Conservation (phyloP, 257 asterid species). For the Lantana camara region DNA sequence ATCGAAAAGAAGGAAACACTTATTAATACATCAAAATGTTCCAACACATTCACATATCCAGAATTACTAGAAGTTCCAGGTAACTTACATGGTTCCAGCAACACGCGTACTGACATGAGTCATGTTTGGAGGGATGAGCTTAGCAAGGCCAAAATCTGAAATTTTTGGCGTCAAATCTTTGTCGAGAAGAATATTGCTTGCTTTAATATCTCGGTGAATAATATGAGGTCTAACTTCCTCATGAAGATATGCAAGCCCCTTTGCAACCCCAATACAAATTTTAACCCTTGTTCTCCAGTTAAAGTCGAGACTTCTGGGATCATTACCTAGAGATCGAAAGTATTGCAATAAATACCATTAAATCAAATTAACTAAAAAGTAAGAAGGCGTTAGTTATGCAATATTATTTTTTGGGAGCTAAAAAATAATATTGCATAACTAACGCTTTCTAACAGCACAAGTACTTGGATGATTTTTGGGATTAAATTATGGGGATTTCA, state of each 20-base stretch:
- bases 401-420: too few species aligned
- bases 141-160: conserved; percentile 97
- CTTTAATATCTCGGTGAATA: conserved; percentile 94
- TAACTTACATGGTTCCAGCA: conserved; percentile 92
- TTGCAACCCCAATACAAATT: conserved; percentile 79
- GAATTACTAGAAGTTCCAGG: conserved; percentile 3
- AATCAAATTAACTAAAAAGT: too few species aligned
- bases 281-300: conserved; percentile 70
- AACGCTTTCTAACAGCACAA: not conserved
- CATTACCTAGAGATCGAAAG: conserved; percentile 51
- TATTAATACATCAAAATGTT: too few species aligned
- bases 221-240: conserved; percentile 92
- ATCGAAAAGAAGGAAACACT: too few species aligned
- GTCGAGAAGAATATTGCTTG: conserved; percentile 93
- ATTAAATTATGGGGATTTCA: not conserved
- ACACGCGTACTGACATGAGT: conserved; percentile 97
- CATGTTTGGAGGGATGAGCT: conserved; percentile 80
- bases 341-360: too few species aligned
- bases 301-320: conserved; percentile 48
- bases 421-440: too few species aligned
- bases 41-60: too few species aligned
- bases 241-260: conserved; percentile 89
- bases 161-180: conserved; percentile 80
- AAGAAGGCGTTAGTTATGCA: too few species aligned
- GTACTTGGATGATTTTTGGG: too few species aligned